These are phyloP conservation scores for Vaccinium macrocarpon DNA, from an alignment of 148 eudicot genomes.

Conservation along the genomic window DNA sequence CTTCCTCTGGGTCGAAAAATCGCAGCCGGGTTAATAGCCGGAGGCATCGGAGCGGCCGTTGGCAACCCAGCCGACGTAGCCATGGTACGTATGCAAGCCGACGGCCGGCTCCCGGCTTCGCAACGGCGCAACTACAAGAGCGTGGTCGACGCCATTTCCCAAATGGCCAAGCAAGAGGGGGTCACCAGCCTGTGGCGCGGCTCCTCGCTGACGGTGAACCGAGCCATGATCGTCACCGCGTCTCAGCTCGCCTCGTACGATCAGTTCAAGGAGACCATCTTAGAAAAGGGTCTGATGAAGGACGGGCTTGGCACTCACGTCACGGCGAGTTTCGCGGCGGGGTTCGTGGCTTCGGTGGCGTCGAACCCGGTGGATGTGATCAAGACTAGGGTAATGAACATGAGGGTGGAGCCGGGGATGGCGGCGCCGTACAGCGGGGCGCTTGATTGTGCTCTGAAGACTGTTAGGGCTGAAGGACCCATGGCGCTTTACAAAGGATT, in stretches of 20 bases:
- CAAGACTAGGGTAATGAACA: conserved; percentile 55
- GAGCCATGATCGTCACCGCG: conserved; percentile 56
- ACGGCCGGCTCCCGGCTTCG: conserved; percentile 43
- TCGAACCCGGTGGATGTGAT: conserved; percentile 57
- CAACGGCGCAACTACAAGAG: conserved; percentile 45
- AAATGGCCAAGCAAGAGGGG: conserved; percentile 40
- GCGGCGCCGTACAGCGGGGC: conserved; percentile 41
- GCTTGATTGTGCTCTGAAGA: conserved; percentile 43
- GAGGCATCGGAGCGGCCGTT: conserved; percentile 47
- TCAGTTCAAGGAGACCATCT: conserved; percentile 41
- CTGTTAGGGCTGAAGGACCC: conserved; percentile 42
- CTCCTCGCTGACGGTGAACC: conserved; percentile 52
- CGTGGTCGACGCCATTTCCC: conserved; percentile 36
- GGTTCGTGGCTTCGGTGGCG: conserved; percentile 49
- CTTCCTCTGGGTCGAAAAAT: conserved; percentile 36
- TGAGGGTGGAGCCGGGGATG: conserved; percentile 42
- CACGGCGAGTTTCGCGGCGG: conserved; percentile 51
- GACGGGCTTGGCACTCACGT: conserved; percentile 54
- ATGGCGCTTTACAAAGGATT: conserved; percentile 53
- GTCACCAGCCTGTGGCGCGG: conserved; percentile 53
- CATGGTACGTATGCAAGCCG: conserved; percentile 61
- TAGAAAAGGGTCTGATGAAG: conserved; percentile 34
- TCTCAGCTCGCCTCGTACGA: conserved; percentile 55
- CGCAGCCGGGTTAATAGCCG: conserved; percentile 45
- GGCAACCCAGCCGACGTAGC: conserved; percentile 63